Evolutionary conservation across 2,329 filamentous ascomycete genomes (phyloP), one percentile per base, ranked within the genome.

Genomic region (Huntiella moniliformis): DNA sequence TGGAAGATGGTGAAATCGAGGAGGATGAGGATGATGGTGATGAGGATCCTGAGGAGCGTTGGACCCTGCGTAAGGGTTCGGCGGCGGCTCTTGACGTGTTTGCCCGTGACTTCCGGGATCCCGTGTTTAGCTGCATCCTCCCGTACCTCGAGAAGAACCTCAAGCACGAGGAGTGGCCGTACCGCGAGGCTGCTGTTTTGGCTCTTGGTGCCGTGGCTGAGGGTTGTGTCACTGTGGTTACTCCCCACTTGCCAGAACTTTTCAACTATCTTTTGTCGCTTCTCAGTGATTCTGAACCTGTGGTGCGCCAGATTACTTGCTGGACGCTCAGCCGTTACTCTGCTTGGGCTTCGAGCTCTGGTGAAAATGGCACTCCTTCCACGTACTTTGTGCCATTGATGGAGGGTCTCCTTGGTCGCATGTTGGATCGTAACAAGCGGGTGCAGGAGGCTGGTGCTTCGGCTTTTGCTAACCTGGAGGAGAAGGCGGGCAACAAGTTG

Each of bases 401-500:
- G 86, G 88, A 94, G 52, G 91, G 88, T 4, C 87, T 98, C 42
- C 66, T 98, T 48, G 78, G 77, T 50, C 83, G 87, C 57, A 98
- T 98, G 91, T 69, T 98, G 40, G 91, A 98, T 62, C 79, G 75
- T 59, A 96, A 96, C 70, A 98, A 98, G 67, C 86, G 88, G 60
- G 91, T 98, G 1, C 91, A 98, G 59, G 88, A 96, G 61, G 88
- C 91, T 12, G 91, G 82, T 18, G 88, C 88, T 1, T 96, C 88
- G 3, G 88, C 88, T 6, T 96, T 98, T 63, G 88, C 91, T 3
- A 92, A 88, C 56, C 71, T 98, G 6, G 91, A 96, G 61, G 91
- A 96, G 60, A 92, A 92, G 60, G 83, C 91, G 0, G 84, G 84
- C 49, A 76, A 76, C 52, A 72, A 79, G 51, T 65, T 98, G 37